Evolutionary conservation across 805 yeast species (phyloP).

Genomic region (Zygoascus ofunaensis): DNA sequence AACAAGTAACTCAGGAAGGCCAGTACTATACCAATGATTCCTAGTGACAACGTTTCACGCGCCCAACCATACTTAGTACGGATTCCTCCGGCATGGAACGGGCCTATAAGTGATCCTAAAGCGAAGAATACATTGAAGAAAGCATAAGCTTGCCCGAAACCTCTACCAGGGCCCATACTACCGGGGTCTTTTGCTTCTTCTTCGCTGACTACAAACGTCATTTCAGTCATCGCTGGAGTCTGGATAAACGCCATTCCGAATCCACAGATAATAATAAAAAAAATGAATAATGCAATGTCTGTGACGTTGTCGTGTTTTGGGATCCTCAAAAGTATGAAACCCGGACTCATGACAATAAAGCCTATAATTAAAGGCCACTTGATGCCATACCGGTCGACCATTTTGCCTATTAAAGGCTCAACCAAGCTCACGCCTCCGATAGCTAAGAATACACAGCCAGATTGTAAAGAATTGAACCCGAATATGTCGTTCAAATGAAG

Average conservation of each 20-base stretch:
- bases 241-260: slow-evolving; percentile 16
- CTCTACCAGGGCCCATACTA: slow-evolving; percentile 24
- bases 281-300: slow-evolving; percentile 24
- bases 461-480: slow-evolving; percentile 22
- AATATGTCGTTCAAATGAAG: slow-evolving; percentile 24
- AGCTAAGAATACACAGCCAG: slow-evolving; percentile 26
- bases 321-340: slow-evolving; percentile 21
- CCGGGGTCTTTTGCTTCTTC: slow-evolving; percentile 24
- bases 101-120: slow-evolving; percentile 28
- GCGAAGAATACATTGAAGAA: slow-evolving; percentile 27
- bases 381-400: slow-evolving; percentile 23
- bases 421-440: slow-evolving; percentile 24
- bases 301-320: slow-evolving; percentile 19
- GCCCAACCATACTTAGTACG: slow-evolving; percentile 21
- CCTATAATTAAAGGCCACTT: slow-evolving; percentile 21
- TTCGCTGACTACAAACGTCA: slow-evolving; percentile 18
- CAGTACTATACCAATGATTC: slow-evolving; percentile 13
- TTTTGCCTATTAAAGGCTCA: slow-evolving; percentile 24
- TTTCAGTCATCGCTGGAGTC: slow-evolving; percentile 24
- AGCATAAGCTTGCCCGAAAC: slow-evolving; percentile 29
- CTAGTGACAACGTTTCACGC: slow-evolving; percentile 16
- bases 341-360: slow-evolving; percentile 12
- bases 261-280: slow-evolving; percentile 23
- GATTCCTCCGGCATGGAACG: slow-evolving; percentile 25
- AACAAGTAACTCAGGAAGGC: slow-evolving; percentile 21